Base-by-base conservation (phyloP, 2,329 filamentous ascomycete genomes). In the Trichoderma afroharzianum region DNA sequence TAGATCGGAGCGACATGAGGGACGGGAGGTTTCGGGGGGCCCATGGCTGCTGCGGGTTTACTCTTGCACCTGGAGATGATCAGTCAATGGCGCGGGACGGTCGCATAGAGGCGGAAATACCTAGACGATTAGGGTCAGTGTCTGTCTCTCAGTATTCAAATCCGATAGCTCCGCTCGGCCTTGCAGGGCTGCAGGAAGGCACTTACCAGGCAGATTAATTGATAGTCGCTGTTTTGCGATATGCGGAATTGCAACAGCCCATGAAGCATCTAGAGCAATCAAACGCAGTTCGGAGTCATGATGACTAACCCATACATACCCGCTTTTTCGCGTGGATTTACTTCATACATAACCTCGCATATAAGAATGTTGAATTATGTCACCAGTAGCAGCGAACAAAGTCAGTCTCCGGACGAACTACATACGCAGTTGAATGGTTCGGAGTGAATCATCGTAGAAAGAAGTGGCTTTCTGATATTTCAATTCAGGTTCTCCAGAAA, bases 1-100 rank as follows among this genome's bases (percentile, higher is more conserved):
- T 98, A 97, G 75, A 97, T 80, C 64, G 82, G 81, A 50, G 84
- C 83, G 73, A 87, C 86, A 75, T 86, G 85, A 74, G 86, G 84
- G 76, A 82, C 78, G 1, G 83, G 82, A 66, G 82, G 81, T 75
- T 80, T 83, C 15, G 80, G 81, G 50, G 80, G 80, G 12, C 80
- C 80, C 75, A 79, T 80, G 71, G 77, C 76, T 72, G 63, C 63
- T 70, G 61, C 69, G 68, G 24, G 43, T 55, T 70, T 50, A 57
- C 57, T 43, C 32, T 70, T 70, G 68, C 59, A 57, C 30, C 59
- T 70, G n/a, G 63, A 67, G 24, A 26, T 15, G 53, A 50, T 62
- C 55, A 69, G 67, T 62, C 57, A 30, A 24, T 32, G 39, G n/a
- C 18, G 39, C 24, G 14, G 57, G 59, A 26, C 6, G 12, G 57